A percentile compares a stretch with the other conserved stretches of the same genome.
Conservation (phyloP, 495 filamentous ascomycete genomes). For the Lophiostoma macrostomum region DNA sequence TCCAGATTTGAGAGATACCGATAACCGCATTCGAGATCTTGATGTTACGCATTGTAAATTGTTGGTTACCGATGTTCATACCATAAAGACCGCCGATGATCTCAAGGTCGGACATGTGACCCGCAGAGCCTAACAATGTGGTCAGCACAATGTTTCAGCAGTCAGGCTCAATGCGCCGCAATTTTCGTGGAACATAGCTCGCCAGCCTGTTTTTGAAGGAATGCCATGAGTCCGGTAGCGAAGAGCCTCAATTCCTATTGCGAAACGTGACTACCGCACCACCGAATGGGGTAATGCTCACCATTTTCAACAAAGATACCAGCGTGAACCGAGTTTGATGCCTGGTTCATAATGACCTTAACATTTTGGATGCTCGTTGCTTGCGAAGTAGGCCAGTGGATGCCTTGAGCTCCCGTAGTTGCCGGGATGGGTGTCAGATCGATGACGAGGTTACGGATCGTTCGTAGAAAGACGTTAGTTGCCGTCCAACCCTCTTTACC, state of each 20-base stretch:
- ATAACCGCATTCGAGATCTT: slow-evolving; percentile 85
- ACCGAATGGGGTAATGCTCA: too few relatives aligned
- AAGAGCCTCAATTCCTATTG: too few relatives aligned
- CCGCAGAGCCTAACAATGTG: slow-evolving; percentile 58
- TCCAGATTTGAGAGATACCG: slow-evolving; percentile 59
- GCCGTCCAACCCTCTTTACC: slow-evolving; percentile 35
- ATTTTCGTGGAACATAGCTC: too few relatives aligned
- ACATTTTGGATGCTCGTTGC: slow-evolving; percentile 46
- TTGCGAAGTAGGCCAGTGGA: slow-evolving; percentile 49
- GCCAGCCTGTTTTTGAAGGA: too few relatives aligned
- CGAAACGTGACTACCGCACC: too few relatives aligned
- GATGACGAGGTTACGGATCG: slow-evolving; percentile 46
- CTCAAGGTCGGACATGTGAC: slow-evolving; percentile 80
- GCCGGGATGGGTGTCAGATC: slow-evolving; percentile 39
- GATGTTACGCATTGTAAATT: slow-evolving; percentile 91
- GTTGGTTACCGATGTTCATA: slow-evolving; percentile 87
- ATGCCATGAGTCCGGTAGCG: too few relatives aligned
- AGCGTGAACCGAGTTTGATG: slow-evolving; percentile 27
- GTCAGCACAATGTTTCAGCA: too few relatives aligned
- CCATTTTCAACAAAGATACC: slow-evolving; percentile 50
- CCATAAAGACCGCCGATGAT: slow-evolving; percentile 87
- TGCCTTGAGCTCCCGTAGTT: slow-evolving; percentile 20
- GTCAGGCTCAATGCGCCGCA: too few relatives aligned
- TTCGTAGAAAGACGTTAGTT: slow-evolving; percentile 45
- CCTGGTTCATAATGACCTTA: slow-evolving; percentile 39